Percentiles rank a stretch among this genome's conserved stretches.
Conservation (phyloP, 345 rosid species). For the Camelina sativa region DNA sequence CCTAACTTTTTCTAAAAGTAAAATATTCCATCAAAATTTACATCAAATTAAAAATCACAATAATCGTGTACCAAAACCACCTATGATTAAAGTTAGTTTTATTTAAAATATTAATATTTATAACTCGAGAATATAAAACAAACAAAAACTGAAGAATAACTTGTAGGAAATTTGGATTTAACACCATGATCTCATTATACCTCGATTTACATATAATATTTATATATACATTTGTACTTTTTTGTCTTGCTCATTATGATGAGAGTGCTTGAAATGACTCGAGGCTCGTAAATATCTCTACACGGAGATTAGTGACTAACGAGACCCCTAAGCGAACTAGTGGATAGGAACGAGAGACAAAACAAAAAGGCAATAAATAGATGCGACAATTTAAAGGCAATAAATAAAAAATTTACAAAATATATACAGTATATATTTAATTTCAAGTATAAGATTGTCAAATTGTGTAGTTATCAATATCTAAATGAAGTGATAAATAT, state of each 20-base stretch:
- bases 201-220: not conserved
- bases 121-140: not conserved
- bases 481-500: no score
- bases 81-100: no score
- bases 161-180: not conserved
- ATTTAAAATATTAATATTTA: not conserved
- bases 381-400: slow-evolving; percentile 21
- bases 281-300: not conserved
- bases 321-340: slow-evolving; percentile 16
- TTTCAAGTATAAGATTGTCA: no score
- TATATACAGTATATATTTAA: no score
- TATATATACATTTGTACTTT: not conserved
- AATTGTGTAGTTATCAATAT: no score
- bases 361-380: slow-evolving; percentile 15
- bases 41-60: not conserved
- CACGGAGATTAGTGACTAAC: not conserved
- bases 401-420: no score
- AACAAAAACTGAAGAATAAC: not conserved
- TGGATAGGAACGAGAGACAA: slow-evolving; percentile 40
- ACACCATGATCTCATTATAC: not conserved
- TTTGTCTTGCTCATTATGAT: not conserved
- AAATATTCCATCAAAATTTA: not conserved
- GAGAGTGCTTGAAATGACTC: slow-evolving; percentile 2
- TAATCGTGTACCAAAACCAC: not conserved
- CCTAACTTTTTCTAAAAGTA: not conserved